Conservation (phyloP, 2,329 filamentous ascomycete genomes). For the Lasiodiplodia hormozganensis region DNA sequence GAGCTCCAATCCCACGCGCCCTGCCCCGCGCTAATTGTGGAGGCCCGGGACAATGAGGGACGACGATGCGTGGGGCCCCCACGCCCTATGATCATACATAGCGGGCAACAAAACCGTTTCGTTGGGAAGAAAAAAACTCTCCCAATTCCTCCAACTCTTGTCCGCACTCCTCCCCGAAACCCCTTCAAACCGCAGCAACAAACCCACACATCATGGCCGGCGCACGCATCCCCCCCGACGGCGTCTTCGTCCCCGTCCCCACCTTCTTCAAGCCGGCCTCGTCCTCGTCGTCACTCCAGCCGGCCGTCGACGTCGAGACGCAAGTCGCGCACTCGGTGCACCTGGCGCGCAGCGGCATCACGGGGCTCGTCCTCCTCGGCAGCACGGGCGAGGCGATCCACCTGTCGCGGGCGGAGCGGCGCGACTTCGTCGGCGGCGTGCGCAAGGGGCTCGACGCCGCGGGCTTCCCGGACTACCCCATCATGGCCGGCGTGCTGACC, state of each 20-base stretch:
- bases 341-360: constrained; percentile 62
- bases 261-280: constrained; percentile 63
- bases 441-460: constrained; percentile 58
- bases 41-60: background rate
- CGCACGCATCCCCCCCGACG: constrained; percentile 27
- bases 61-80: background rate
- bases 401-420: constrained; percentile 60
- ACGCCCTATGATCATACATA: background rate
- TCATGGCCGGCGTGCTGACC: constrained; percentile 65
- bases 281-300: constrained; percentile 34
- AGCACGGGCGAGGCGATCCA: constrained; percentile 67
- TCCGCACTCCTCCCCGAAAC: background rate
- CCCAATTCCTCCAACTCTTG: background rate
- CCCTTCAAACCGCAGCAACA: background rate
- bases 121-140: background rate
- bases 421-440: constrained; percentile 56
- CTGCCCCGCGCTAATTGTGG: constrained; percentile 14
- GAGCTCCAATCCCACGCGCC: background rate
- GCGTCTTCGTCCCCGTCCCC: constrained; percentile 46
- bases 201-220: background rate
- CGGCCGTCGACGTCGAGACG: constrained; percentile 59
- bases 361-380: constrained; percentile 65
- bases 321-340: constrained; percentile 63
- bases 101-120: background rate
- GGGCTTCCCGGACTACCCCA: constrained; percentile 61